Base-by-base conservation (phyloP, 441 rosid species). In the Dalechampia spathulata region DNA sequence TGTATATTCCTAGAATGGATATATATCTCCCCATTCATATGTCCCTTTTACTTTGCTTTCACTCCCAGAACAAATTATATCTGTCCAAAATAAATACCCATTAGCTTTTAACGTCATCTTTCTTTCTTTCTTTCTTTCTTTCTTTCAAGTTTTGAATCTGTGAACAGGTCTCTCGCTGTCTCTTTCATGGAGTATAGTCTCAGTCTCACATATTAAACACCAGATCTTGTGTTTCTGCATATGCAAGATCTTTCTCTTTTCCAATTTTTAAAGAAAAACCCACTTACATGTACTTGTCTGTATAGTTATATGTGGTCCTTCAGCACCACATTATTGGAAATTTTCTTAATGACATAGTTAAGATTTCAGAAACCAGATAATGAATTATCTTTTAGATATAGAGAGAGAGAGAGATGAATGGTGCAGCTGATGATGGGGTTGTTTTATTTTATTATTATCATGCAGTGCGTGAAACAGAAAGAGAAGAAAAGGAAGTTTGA, bases 31-130 rank as follows among this genome's bases (percentile, higher is more conserved):
- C 8, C 7, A 42, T 42, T 40, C 52, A 45, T 7, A 20, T 34
- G 54, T 55, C 54, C 48, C 49, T 67, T 64, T 37, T 37, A 30
- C 8, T 30, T 30, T 30, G n/a, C 36, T 32, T 32, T 32, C 12
- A 12, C 39, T 38, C 44, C 39, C 49, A 47, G 57, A 67, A 53
- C 70, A 13, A 67, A 52, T 62, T 62, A 21, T 45, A 52, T 59
- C 58, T 64, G 49, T 59, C 40, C 61, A 37, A 34, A 53, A 36
- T 9, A n/a, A 58, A 55, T 17, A 30, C 14, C 15, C 27, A 40
- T 41, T 20, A n/a, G 22, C 25, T 52, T 49, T 49, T 55, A 39
- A 53, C 56, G 68, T 61, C 63, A 58, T 47, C 20, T 61, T 49
- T 28, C 32, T 28, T 28, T 28, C 39, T 36, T n/a, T n/a, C n/a